phyloP scores from a whole-genome alignment of 768 basidiomycete genomes.

The Lentinula sp. region DNA sequence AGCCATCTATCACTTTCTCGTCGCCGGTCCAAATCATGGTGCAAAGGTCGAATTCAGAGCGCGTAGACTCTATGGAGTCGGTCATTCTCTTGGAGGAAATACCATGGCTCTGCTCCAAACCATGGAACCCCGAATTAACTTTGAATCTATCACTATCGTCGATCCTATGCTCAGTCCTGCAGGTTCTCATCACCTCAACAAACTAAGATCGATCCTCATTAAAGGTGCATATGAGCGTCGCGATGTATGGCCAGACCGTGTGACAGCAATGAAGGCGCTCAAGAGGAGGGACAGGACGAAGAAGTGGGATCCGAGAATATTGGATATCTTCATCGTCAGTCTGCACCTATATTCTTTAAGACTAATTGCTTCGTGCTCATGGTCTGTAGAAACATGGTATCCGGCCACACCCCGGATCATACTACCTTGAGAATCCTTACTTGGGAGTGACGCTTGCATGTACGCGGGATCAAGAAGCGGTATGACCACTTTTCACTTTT shows the following conservation, averaged over 20 bases:
- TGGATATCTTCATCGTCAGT: conserved; percentile 47
- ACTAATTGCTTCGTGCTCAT: not conserved
- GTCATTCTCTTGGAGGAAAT: conserved; percentile 65
- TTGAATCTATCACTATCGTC: conserved; percentile 49
- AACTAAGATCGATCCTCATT: conserved; percentile 37
- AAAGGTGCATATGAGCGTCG: conserved; percentile 41
- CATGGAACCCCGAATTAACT: conserved; percentile 36
- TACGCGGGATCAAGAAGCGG: conserved; percentile 56
- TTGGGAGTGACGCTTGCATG: conserved; percentile 47
- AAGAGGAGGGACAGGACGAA: conserved; percentile 24
- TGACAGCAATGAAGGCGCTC: conserved; percentile 33
- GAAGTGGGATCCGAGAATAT: conserved; percentile 50
- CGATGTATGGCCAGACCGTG: conserved; percentile 45
- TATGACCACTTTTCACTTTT: conserved; percentile 21
- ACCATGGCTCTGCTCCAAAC: conserved; percentile 51
- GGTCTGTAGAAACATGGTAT: conserved; percentile 40
- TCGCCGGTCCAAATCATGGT: conserved; percentile 29
- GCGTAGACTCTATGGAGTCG: conserved; percentile 55
- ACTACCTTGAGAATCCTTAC: conserved; percentile 24
- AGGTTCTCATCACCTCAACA: conserved; percentile 33
- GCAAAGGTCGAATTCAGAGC: conserved; percentile 40
- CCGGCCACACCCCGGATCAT: conserved; percentile 26
- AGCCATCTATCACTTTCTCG: conserved; percentile 53
- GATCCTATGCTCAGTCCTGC: conserved; percentile 60
- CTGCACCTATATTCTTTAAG: not conserved